Evolutionary conservation across 176 grass and related monocot genomes (phyloP).

Genomic region (Triticum monococcum): DNA sequence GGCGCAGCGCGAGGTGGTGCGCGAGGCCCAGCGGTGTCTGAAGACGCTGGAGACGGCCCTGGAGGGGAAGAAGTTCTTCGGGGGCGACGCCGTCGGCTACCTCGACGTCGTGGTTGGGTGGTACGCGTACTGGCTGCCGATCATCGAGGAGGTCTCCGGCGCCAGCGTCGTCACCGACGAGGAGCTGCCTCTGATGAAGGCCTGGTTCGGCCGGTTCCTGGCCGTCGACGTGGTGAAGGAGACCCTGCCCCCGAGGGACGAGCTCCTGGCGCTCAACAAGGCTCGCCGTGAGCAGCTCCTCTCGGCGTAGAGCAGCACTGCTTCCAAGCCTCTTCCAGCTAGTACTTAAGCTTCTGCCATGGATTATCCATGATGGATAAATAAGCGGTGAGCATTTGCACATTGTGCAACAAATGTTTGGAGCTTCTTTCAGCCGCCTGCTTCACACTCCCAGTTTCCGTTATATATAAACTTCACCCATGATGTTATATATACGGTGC

Average conservation of each 20-base stretch:
- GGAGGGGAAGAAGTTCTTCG: constrained; percentile 54
- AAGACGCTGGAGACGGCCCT: constrained; percentile 53
- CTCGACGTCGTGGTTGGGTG: constrained; percentile 57
- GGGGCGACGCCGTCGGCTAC: constrained; percentile 51
- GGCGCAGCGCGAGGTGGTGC: constrained; percentile 30
- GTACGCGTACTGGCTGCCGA: constrained; percentile 43
- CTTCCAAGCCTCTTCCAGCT: not conserved
- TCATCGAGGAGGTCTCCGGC: constrained; percentile 40
- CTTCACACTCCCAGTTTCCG: not conserved
- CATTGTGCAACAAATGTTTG: constrained; percentile 12
- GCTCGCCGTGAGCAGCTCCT: constrained; percentile 38
- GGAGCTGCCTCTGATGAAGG: constrained; percentile 46
- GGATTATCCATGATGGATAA: not conserved
- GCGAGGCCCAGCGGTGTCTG: constrained; percentile 40
- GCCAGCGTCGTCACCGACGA: constrained; percentile 31
- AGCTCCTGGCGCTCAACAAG: constrained; percentile 38
- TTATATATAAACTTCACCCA: not conserved
- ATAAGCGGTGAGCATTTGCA: not conserved
- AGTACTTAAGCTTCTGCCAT: not conserved
- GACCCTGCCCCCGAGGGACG: constrained; percentile 43
- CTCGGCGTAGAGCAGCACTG: not conserved
- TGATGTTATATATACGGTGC: not conserved
- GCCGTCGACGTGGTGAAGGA: constrained; percentile 47
- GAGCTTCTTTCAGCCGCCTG: not conserved
- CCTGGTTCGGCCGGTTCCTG: constrained; percentile 50